phyloP scores from a whole-genome alignment of 1,284 basidiomycete species.

The Gomphus sp. region DNA sequence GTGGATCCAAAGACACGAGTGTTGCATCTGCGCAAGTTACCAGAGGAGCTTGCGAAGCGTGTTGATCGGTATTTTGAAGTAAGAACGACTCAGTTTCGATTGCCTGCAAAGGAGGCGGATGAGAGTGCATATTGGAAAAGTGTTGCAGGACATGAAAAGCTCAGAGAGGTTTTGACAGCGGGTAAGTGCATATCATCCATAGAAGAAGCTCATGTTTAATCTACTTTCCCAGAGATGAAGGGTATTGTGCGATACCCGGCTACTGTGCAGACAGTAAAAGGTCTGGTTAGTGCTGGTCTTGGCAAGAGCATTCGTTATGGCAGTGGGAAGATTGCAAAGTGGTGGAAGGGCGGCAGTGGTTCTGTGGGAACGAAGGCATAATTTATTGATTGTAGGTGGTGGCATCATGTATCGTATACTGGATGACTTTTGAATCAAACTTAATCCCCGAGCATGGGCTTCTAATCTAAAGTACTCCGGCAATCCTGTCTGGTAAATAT shows the following conservation, averaged over 20 bases:
- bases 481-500: not conserved
- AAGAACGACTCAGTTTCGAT: constrained; percentile 13
- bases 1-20: constrained; percentile 53
- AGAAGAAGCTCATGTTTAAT: not conserved
- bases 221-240: constrained; percentile 47
- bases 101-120: constrained; percentile 36
- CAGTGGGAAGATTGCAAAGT: constrained; percentile 73
- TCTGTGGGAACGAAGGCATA: not conserved
- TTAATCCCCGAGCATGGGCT: not conserved
- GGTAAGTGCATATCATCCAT: constrained; percentile 34
- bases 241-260: constrained; percentile 78
- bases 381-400: not conserved
- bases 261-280: constrained; percentile 79
- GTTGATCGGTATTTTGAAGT: constrained; percentile 46
- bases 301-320: constrained; percentile 74
- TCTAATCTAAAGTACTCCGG: not conserved
- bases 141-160: constrained; percentile 53
- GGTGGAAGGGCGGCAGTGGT: constrained; percentile 38
- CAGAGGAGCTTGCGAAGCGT: constrained; percentile 50
- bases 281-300: constrained; percentile 75
- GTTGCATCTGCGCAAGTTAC: constrained; percentile 69
- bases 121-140: constrained; percentile 70
- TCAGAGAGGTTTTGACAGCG: constrained; percentile 46
- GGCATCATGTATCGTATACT: not conserved
- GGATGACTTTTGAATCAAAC: not conserved